Percentiles rank a stretch among this genome's conserved stretches.
phyloP scores from a whole-genome alignment of 75 land plant genomes.

The Pinus tabuliformis region DNA sequence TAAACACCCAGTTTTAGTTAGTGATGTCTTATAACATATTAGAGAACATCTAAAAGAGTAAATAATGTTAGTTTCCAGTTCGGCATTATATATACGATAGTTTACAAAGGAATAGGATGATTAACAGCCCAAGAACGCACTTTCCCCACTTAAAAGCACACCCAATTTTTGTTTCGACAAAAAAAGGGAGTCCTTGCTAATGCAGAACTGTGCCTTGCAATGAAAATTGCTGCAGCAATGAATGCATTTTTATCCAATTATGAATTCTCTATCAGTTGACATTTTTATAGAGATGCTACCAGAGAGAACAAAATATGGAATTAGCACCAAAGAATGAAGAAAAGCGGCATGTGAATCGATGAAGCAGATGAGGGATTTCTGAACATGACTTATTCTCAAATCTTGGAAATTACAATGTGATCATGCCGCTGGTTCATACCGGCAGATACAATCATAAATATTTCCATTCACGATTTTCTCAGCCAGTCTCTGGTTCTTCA shows the following conservation, averaged over 20 bases:
- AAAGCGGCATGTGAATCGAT: not conserved
- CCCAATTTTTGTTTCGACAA: not conserved
- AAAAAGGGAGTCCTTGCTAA: not conserved
- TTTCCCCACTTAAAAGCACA: not conserved
- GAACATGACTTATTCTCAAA: not conserved
- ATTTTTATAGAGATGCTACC: not conserved
- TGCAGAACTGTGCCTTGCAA: not conserved
- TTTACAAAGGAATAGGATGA: too few relatives aligned
- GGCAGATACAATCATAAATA: constrained; percentile 92
- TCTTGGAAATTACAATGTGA: not conserved
- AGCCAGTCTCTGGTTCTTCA: constrained; percentile 95
- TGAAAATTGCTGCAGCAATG: not conserved
- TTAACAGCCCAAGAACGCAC: too few relatives aligned
- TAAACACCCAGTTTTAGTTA: too few relatives aligned
- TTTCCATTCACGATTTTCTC: constrained; percentile 80
- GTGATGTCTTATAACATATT: too few relatives aligned
- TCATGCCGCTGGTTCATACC: constrained; percentile 66
- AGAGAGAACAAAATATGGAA: not conserved
- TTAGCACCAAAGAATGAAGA: not conserved
- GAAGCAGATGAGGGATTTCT: not conserved
- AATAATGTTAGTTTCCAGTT: too few relatives aligned
- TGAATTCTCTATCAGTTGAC: not conserved
- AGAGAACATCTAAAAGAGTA: too few relatives aligned
- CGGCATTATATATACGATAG: too few relatives aligned
- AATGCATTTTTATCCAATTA: not conserved